These are phyloP conservation scores for Chaetomium tenue DNA, from an alignment of 495 filamentous ascomycete species.

Conservation along the genomic window DNA sequence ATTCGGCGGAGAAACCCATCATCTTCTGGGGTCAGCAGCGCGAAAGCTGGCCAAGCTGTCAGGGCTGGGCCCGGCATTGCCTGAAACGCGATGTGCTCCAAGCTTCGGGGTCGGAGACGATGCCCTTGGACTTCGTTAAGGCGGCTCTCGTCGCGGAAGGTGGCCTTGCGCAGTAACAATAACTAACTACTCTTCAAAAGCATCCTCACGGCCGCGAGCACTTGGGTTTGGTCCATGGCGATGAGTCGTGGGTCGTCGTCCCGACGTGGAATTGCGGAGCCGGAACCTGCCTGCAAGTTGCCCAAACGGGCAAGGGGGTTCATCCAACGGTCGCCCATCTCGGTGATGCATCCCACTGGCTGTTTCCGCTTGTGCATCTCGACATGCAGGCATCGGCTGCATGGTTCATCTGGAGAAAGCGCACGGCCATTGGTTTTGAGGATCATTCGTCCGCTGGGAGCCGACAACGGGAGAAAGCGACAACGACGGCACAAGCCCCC, in stretches of 20 bases:
- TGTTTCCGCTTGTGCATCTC: conserved; percentile 25
- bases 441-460: conserved; percentile 15
- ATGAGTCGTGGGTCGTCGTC: background rate
- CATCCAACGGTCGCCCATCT: conserved; percentile 23
- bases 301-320: conserved; percentile 16
- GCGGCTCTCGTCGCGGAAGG: background rate
- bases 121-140: background rate
- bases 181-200: conserved; percentile 5
- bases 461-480: conserved; percentile 4
- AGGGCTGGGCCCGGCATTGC: conserved; percentile 20
- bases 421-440: conserved; percentile 17
- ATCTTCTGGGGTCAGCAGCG: conserved; percentile 1
- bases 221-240: background rate
- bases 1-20: conserved; percentile 22
- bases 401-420: conserved; percentile 22
- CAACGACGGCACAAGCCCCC: background rate
- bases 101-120: background rate
- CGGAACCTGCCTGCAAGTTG: conserved; percentile 17
- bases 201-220: background rate
- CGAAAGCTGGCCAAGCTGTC: conserved; percentile 21
- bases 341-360: conserved; percentile 32
- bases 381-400: conserved; percentile 26
- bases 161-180: no score
- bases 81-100: conserved; percentile 32
- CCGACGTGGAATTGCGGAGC: conserved; percentile 16